These are phyloP conservation scores for Catharanthus roseus DNA, from an alignment of 257 asterid genomes.

Conservation along the genomic window DNA sequence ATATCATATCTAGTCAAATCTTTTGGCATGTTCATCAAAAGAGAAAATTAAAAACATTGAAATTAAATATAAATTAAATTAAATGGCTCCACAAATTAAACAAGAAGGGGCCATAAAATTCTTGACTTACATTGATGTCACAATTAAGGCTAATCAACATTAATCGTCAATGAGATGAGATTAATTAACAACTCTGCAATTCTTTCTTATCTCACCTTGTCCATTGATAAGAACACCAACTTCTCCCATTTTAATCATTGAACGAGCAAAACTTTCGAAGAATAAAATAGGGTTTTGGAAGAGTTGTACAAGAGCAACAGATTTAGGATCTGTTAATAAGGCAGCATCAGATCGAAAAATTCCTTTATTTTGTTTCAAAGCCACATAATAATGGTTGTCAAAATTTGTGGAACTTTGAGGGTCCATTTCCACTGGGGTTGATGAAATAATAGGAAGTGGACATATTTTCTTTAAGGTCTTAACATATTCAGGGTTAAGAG, in stretches of 20 bases:
- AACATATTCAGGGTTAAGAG: slow-evolving; percentile 21
- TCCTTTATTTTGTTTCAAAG: slow-evolving; percentile 31
- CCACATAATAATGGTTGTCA: slow-evolving; percentile 33
- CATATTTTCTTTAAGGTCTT: slow-evolving; percentile 18
- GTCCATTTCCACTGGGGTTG: slow-evolving; percentile 42
- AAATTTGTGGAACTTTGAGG: slow-evolving; percentile 37
- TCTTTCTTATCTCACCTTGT: slow-evolving; percentile 39
- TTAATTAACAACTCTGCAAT: slow-evolving; percentile 38
- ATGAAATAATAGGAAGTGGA: slow-evolving; percentile 22
- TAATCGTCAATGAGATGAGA: too few relatives aligned
- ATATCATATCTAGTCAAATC: too few relatives aligned
- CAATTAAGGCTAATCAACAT: not conserved
- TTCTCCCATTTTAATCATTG: slow-evolving; percentile 56
- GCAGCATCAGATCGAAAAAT: slow-evolving; percentile 52
- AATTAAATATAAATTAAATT: too few relatives aligned
- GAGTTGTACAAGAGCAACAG: slow-evolving; percentile 19
- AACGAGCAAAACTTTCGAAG: slow-evolving; percentile 25
- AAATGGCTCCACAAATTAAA: not conserved
- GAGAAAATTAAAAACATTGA: too few relatives aligned
- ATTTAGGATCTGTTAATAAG: slow-evolving; percentile 24
- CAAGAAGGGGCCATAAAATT: not conserved
- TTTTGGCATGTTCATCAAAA: too few relatives aligned
- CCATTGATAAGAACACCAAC: slow-evolving; percentile 37
- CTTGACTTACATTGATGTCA: not conserved
- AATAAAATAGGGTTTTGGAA: slow-evolving; percentile 22